Conservation (phyloP, 805 yeast species). For the Jamesozyma gamospora region DNA sequence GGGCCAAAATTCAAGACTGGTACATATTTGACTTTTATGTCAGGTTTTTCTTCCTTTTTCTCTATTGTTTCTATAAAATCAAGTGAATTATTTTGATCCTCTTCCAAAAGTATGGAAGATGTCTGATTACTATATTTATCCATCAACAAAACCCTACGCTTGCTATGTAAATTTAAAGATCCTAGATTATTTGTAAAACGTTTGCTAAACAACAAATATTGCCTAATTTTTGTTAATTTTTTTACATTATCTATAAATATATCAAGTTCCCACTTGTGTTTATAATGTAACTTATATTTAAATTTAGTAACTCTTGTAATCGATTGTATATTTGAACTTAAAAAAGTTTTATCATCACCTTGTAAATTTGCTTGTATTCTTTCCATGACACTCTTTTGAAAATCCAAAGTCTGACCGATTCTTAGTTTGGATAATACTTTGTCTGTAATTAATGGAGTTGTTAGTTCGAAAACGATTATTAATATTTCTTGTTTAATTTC, state of each 20-base stretch:
- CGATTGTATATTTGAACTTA: constrained; percentile 13
- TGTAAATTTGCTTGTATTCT: constrained; percentile 3
- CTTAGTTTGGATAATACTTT: constrained; percentile 17
- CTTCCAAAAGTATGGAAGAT: not conserved
- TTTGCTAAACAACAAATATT: constrained; percentile 12
- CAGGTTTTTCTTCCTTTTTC: constrained; percentile 14
- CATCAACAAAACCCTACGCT: constrained; percentile 3
- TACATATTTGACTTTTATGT: constrained; percentile 14
- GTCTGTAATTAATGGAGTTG: constrained; percentile 14
- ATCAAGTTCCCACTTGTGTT: constrained; percentile 25
- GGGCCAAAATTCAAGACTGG: constrained; percentile 19
- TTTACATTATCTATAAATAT: constrained; percentile 21
- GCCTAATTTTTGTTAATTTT: constrained; percentile 18
- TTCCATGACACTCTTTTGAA: constrained; percentile 10
- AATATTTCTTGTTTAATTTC: constrained; percentile 22
- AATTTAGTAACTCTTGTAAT: constrained; percentile 21
- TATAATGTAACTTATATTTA: constrained; percentile 20
- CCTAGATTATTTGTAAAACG: constrained; percentile 1
- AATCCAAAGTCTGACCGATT: constrained; percentile 19
- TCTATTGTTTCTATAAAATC: not conserved
- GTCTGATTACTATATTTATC: not conserved
- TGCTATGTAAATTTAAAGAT: not conserved
- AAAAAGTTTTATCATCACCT: not conserved
- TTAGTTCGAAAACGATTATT: constrained; percentile 22
- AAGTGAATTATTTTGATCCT: not conserved